Evolutionary conservation across 768 basidiomycete genomes (phyloP), one percentile per base, ranked within the genome.

Genomic region (Gautieria morchelliformis): DNA sequence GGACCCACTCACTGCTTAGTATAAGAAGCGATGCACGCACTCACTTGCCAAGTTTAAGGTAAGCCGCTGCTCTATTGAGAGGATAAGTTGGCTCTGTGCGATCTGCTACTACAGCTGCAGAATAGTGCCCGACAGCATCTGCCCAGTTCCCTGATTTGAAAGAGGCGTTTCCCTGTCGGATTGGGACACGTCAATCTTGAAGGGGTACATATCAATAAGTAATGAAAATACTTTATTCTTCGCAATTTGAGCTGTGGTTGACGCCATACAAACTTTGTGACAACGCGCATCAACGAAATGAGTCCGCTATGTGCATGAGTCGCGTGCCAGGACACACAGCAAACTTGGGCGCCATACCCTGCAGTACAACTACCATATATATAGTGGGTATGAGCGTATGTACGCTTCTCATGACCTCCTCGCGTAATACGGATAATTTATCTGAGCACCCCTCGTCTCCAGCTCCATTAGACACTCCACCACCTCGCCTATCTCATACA

Each of bases 41-140:
- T 74, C 76, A 93, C 93, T 95, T 96, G 80, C 83, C 85, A 73
- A 95, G 80, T 77, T 93, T 94, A 60, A 97, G 78, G 74, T 94
- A 94, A 27, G 92, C 90, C 37, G 90, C 88, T 3, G 92, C 89
- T 45, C 94, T 82, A 67, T 97, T 97, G 35, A 94, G 75, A 35
- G 86, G 83, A 61, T 85, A 88, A 0, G 89, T 87, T n/a, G 80
- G 74, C 64, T 95, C 89, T 0, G 67, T 73, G 11, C 72, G 67
- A 69, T 94, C 85, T 1, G 84, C 79, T 19, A 90, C 68, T 46
- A 87, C 82, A 4, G 94, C 93, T 1, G 81, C 72, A 33, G 89
- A 87, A 71, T 96, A 97, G 67, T 91, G 85, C 0, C 91, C 92
- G 52, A 97, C 78, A 0, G 93, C 90, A 30, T 76, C 74, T 1